Percentiles rank a stretch among this genome's conserved stretches.
These are phyloP conservation scores for Leccinum rimulosum DNA, from an alignment of 768 basidiomycete species.

Conservation along the genomic window DNA sequence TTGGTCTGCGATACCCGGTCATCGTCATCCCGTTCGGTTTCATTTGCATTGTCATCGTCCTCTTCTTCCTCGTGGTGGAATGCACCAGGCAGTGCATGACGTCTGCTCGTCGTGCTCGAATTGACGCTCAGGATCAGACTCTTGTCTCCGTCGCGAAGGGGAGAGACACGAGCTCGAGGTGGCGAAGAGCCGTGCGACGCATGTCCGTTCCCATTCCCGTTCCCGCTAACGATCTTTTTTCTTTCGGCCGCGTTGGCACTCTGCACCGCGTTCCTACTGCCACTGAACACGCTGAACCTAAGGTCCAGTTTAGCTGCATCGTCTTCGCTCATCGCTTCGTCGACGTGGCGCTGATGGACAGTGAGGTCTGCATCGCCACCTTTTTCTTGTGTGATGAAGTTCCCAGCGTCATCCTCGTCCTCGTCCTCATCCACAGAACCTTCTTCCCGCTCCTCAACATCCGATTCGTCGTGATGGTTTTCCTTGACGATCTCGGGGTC, in stretches of 20 bases:
- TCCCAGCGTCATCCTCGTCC: conserved; percentile 9
- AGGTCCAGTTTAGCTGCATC: conserved; percentile 4
- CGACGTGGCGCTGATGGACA: conserved; percentile 3
- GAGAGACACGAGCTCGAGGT: conserved; percentile 6
- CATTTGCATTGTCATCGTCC: conserved; percentile 28
- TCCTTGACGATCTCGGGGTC: conserved; percentile 17
- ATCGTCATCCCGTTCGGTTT: conserved; percentile 20
- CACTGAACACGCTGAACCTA: conserved; percentile 24
- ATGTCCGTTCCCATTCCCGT: conserved; percentile 1
- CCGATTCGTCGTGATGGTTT: neutral
- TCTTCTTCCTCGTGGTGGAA: conserved; percentile 44
- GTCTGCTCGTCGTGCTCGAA: conserved; percentile 14
- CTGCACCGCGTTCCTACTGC: conserved; percentile 2
- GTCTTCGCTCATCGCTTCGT: conserved; percentile 12
- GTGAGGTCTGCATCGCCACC: conserved; percentile 18
- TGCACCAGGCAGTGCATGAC: conserved; percentile 44
- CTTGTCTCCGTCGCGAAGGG: conserved; percentile 11
- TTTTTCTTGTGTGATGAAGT: conserved; percentile 23
- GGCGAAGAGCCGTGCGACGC: conserved; percentile 8
- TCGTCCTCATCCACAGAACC: conserved; percentile 1
- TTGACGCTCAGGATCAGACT: conserved; percentile 12
- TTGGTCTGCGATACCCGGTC: conserved; percentile 5
- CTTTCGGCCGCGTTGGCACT: neutral
- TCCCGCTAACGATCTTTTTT: neutral
- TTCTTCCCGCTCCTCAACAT: conserved; percentile 3